Percentiles rank a stretch among this genome's conserved stretches.
phyloP scores from a whole-genome alignment of 1,284 basidiomycete species.

The Phylloboletellus chloephorus region DNA sequence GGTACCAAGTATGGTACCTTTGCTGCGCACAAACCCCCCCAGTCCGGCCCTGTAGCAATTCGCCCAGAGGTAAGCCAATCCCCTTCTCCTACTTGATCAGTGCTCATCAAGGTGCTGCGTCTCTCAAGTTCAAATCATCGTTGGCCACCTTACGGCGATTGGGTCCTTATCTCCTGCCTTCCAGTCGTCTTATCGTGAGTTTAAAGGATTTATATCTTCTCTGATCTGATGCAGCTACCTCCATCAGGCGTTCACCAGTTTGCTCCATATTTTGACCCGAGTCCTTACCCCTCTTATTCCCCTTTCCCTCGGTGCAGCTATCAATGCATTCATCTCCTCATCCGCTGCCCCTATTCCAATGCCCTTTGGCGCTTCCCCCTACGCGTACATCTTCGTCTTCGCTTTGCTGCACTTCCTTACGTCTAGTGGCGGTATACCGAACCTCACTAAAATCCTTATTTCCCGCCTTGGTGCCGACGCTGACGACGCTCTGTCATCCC shows the following conservation, averaged over 20 bases:
- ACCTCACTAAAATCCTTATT: constrained; percentile 69
- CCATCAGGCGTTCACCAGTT: constrained; percentile 56
- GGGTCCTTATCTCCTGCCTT: constrained; percentile 18
- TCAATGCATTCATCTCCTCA: constrained; percentile 50
- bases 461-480: constrained; percentile 86
- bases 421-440: constrained; percentile 65
- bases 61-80: constrained; percentile 12
- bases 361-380: constrained; percentile 46
- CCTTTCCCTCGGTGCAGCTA: constrained; percentile 63
- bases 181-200: constrained; percentile 24
- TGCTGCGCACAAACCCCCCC: constrained; percentile 15
- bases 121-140: constrained; percentile 16
- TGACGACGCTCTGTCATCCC: constrained; percentile 72
- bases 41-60: not conserved
- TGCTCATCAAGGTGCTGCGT: not conserved
- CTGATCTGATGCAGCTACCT: constrained; percentile 9
- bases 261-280: constrained; percentile 69
- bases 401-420: constrained; percentile 61
- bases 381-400: constrained; percentile 61
- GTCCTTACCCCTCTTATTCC: constrained; percentile 73
- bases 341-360: constrained; percentile 15
- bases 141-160: constrained; percentile 19
- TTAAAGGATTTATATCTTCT: not conserved
- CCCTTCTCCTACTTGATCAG: not conserved
- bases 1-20: constrained; percentile 68